Percentiles rank a stretch among this genome's conserved stretches.
phyloP scores from a whole-genome alignment of 257 asterid species.

The Misopates orontium region DNA sequence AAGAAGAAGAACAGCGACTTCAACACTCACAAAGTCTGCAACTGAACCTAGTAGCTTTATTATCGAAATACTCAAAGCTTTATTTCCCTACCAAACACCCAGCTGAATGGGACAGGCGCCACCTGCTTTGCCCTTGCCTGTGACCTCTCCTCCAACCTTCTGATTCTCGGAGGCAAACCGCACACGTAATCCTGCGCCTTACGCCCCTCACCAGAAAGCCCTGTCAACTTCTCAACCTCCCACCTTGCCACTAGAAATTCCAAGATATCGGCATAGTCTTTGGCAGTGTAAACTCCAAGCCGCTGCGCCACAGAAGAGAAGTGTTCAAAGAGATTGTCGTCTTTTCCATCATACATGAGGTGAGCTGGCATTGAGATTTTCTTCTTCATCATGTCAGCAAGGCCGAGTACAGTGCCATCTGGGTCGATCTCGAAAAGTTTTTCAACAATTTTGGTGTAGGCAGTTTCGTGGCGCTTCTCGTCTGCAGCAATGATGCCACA shows the following conservation, averaged over 20 bases:
- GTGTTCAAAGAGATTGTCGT: constrained; percentile 50
- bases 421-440: constrained; percentile 60
- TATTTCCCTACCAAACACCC: constrained; percentile 48
- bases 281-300: constrained; percentile 58
- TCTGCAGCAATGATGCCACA: constrained; percentile 65
- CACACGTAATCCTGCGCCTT: constrained; percentile 58
- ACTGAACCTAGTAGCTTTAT: too few relatives aligned
- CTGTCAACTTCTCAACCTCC: constrained; percentile 61
- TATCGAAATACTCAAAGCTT: constrained; percentile 33
- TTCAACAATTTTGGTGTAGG: constrained; percentile 55
- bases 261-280: constrained; percentile 59
- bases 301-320: constrained; percentile 57
- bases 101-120: constrained; percentile 47
- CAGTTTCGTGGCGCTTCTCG: constrained; percentile 63
- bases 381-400: constrained; percentile 65
- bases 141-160: constrained; percentile 60
- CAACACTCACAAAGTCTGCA: too few relatives aligned
- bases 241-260: constrained; percentile 49
- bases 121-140: constrained; percentile 43
- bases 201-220: constrained; percentile 56
- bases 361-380: constrained; percentile 64
- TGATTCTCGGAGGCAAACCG: constrained; percentile 44
- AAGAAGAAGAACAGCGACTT: too few relatives aligned
- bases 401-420: constrained; percentile 43
- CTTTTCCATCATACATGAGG: constrained; percentile 55